A percentile compares a stretch with the other conserved stretches of the same genome.
phyloP scores from a whole-genome alignment of 495 filamentous ascomycete genomes.

The Annulohypoxylon moriforme region DNA sequence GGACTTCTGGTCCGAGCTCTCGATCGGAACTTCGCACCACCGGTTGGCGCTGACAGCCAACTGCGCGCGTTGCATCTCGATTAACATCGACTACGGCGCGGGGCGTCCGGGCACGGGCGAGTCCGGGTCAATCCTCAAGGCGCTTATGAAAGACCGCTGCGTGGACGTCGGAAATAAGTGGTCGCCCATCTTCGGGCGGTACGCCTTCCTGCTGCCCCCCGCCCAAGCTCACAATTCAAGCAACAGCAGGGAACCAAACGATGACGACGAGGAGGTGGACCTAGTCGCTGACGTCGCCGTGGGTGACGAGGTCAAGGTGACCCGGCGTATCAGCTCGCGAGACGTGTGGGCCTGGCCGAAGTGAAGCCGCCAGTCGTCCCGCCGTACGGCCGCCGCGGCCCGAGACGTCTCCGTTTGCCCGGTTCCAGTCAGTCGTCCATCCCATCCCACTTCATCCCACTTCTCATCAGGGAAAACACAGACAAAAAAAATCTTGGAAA shows the following conservation, averaged over 20 bases:
- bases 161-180: conserved; percentile 80
- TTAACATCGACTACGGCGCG: conserved; percentile 86
- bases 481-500: not conserved
- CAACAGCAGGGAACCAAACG: not conserved
- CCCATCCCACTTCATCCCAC: not conserved
- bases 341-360: conserved; percentile 64
- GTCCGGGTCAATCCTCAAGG: conserved; percentile 76
- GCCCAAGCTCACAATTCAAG: not conserved
- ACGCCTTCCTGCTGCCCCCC: conserved; percentile 68
- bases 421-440: no score
- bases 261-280: conserved; percentile 14
- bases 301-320: conserved; percentile 77
- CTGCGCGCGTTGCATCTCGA: conserved; percentile 79
- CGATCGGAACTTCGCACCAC: conserved; percentile 51
- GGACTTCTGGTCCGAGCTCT: conserved; percentile 83
- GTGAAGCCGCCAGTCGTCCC: conserved; percentile 14
- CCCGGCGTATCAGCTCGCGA: conserved; percentile 65
- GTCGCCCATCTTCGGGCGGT: conserved; percentile 86
- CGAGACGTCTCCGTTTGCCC: no score
- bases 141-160: conserved; percentile 78
- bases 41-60: conserved; percentile 76
- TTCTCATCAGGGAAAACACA: no score
- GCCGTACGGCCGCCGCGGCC: conserved; percentile 6
- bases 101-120: conserved; percentile 73
- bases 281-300: conserved; percentile 61